These are phyloP conservation scores for Lathyrus tuberosus DNA, from an alignment of 306 rosid genomes.

Conservation along the genomic window DNA sequence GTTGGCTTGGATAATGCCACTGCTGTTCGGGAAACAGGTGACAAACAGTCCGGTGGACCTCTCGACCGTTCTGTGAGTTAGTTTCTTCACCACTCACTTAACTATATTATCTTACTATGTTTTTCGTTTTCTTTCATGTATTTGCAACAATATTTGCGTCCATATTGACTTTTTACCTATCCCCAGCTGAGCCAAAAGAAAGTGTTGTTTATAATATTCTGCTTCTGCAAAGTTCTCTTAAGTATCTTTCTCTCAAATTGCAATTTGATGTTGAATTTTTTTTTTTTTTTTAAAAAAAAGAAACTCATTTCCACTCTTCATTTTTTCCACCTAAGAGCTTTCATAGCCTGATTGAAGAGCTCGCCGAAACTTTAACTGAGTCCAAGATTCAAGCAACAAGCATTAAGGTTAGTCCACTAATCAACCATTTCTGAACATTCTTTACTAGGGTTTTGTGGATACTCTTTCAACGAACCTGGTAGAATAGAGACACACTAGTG, in stretches of 20 bases:
- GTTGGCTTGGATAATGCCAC: slow-evolving; percentile 42
- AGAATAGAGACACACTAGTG: neutral
- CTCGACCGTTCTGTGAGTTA: slow-evolving; percentile 76
- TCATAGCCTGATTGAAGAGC: slow-evolving; percentile 65
- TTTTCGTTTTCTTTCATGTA: slow-evolving; percentile 31
- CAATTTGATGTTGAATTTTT: slow-evolving; percentile 6
- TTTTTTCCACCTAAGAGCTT: slow-evolving; percentile 53
- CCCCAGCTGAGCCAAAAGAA: slow-evolving; percentile 1
- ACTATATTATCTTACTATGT: slow-evolving; percentile 11
- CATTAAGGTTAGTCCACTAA: slow-evolving; percentile 56
- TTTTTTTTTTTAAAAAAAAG: too few relatives aligned
- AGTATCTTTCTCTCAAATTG: slow-evolving; percentile 1
- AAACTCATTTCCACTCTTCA: slow-evolving; percentile 18
- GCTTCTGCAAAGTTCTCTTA: too few relatives aligned
- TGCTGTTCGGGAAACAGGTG: slow-evolving; percentile 44
- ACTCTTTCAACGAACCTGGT: neutral
- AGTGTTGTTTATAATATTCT: neutral
- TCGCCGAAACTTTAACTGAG: slow-evolving; percentile 52
- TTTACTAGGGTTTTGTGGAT: slow-evolving; percentile 8
- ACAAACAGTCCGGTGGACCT: slow-evolving; percentile 41
- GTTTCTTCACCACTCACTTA: slow-evolving; percentile 34
- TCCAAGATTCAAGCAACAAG: slow-evolving; percentile 51
- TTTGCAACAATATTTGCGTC: neutral
- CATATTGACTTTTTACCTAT: neutral
- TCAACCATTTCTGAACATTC: slow-evolving; percentile 21